These are phyloP conservation scores for Paradendryphiella salina DNA, from an alignment of 2,329 filamentous ascomycete genomes.

Conservation along the genomic window DNA sequence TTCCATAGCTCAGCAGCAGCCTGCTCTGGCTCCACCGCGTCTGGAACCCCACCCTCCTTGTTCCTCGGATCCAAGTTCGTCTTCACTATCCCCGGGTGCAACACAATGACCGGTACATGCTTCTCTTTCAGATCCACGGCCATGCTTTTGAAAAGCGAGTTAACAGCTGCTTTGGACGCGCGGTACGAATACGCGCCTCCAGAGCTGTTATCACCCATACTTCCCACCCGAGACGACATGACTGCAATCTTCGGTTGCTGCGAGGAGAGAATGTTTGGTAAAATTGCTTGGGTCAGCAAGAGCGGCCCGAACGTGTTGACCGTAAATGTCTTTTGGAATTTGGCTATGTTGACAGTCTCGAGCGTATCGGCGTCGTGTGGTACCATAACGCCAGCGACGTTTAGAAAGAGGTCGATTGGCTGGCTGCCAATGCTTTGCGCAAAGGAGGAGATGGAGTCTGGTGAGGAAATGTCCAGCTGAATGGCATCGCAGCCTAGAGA, in stretches of 20 bases:
- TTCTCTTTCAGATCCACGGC: slow-evolving; percentile 48
- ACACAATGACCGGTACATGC: slow-evolving; percentile 47
- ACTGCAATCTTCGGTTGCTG: slow-evolving; percentile 46
- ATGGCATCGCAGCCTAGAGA: slow-evolving; percentile 37
- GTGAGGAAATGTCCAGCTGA: slow-evolving; percentile 43
- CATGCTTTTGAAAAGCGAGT: slow-evolving; percentile 51
- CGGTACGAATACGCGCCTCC: slow-evolving; percentile 53
- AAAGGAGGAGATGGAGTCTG: slow-evolving; percentile 43
- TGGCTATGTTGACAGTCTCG: slow-evolving; percentile 32
- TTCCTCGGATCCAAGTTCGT: slow-evolving; percentile 30
- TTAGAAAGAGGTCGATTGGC: slow-evolving; percentile 46
- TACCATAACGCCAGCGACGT: slow-evolving; percentile 45
- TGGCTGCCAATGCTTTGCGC: slow-evolving; percentile 34
- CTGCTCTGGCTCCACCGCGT: slow-evolving; percentile 51
- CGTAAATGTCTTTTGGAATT: slow-evolving; percentile 46
- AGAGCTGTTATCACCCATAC: slow-evolving; percentile 49
- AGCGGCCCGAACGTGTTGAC: slow-evolving; percentile 53
- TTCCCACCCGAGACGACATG: slow-evolving; percentile 51
- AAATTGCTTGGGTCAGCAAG: slow-evolving; percentile 51
- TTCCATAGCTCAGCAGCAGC: slow-evolving; percentile 52
- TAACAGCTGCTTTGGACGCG: slow-evolving; percentile 51
- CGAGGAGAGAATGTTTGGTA: slow-evolving; percentile 47
- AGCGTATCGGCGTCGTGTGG: slow-evolving; percentile 40
- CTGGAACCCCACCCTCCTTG: slow-evolving; percentile 36
- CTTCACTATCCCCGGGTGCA: slow-evolving; percentile 53